Percentiles rank a stretch among this genome's conserved stretches.
Conservation (phyloP, 352 stramenopile species). For the Pythium brassicae region DNA sequence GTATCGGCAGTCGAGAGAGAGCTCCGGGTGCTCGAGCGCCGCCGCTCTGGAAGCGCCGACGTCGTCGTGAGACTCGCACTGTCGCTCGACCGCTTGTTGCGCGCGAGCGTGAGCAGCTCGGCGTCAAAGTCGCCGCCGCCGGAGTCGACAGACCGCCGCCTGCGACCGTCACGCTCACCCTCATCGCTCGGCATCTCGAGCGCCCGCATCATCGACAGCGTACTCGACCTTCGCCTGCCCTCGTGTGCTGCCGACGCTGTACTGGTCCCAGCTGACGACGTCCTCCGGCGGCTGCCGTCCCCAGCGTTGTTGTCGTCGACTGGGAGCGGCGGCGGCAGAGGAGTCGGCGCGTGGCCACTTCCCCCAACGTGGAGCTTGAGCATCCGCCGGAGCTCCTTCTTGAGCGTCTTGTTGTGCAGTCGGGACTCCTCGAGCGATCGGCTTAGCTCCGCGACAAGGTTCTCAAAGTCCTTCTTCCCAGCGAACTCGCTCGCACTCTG, state of each 20-base stretch:
- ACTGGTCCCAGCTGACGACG: constrained; percentile 17
- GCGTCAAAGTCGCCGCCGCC: constrained; percentile 33
- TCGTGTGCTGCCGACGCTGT: not conserved
- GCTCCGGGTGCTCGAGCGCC: constrained; percentile 1
- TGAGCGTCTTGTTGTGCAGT: constrained; percentile 77
- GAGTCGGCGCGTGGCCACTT: not conserved
- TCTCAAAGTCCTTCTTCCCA: constrained; percentile 70
- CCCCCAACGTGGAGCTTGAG: constrained; percentile 53
- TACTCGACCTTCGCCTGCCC: constrained; percentile 31
- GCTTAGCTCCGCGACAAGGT: constrained; percentile 62
- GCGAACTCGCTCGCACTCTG: constrained; percentile 31
- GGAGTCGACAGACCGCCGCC: not conserved
- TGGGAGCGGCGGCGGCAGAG: not conserved
- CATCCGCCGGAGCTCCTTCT: constrained; percentile 74
- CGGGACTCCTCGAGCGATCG: constrained; percentile 63
- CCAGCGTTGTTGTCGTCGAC: not conserved
- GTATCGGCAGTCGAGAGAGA: not conserved
- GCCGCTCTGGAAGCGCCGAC: constrained; percentile 1
- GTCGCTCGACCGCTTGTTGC: constrained; percentile 28
- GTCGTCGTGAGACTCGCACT: not conserved
- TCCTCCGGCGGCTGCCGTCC: constrained; percentile 6
- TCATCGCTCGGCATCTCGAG: constrained; percentile 19
- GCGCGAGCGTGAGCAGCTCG: constrained; percentile 42
- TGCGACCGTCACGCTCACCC: too few species aligned
- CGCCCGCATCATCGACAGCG: constrained; percentile 61